These are phyloP conservation scores for Antarctomyces pellizariae DNA, from an alignment of 495 filamentous ascomycete species.

Conservation along the genomic window DNA sequence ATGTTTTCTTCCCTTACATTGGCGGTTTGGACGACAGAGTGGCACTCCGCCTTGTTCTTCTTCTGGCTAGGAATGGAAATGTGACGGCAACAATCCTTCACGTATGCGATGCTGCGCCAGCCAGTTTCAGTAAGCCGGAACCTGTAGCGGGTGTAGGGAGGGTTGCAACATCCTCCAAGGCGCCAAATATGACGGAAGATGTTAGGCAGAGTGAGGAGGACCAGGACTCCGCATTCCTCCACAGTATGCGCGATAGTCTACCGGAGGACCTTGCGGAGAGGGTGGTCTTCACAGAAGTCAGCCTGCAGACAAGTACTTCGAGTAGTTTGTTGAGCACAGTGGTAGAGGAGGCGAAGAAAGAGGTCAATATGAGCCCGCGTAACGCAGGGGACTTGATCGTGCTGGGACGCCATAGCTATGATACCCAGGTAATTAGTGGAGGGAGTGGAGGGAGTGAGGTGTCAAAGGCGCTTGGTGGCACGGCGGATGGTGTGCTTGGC, in stretches of 20 bases:
- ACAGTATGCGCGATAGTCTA: constrained; percentile 35
- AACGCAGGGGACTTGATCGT: constrained; percentile 67
- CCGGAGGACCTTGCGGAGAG: constrained; percentile 30
- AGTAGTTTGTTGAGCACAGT: constrained; percentile 8
- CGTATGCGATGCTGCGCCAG: too few relatives aligned
- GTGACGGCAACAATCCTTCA: constrained; percentile 50
- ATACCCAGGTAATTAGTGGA: constrained; percentile 12
- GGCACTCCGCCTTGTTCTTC: constrained; percentile 58
- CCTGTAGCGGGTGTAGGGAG: too few relatives aligned
- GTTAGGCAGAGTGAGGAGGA: constrained; percentile 11
- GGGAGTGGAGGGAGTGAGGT: constrained; percentile 26
- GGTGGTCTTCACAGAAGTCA: constrained; percentile 30
- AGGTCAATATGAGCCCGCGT: constrained; percentile 32
- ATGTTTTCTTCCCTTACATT: constrained; percentile 72
- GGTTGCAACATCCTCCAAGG: constrained; percentile 3
- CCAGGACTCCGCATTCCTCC: constrained; percentile 38
- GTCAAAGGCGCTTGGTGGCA: constrained; percentile 36
- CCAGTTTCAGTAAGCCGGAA: too few relatives aligned
- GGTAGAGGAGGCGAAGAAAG: constrained; percentile 27
- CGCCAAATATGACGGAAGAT: constrained; percentile 6
- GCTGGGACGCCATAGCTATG: constrained; percentile 30
- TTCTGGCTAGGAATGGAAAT: constrained; percentile 50
- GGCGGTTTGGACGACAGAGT: constrained; percentile 70
- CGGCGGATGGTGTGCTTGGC: constrained; percentile 36
- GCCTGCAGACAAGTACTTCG: constrained; percentile 11